Evolutionary conservation across 345 rosid species (phyloP), one percentile per base, ranked within the genome.

Genomic region (Stellera chamaejasme): DNA sequence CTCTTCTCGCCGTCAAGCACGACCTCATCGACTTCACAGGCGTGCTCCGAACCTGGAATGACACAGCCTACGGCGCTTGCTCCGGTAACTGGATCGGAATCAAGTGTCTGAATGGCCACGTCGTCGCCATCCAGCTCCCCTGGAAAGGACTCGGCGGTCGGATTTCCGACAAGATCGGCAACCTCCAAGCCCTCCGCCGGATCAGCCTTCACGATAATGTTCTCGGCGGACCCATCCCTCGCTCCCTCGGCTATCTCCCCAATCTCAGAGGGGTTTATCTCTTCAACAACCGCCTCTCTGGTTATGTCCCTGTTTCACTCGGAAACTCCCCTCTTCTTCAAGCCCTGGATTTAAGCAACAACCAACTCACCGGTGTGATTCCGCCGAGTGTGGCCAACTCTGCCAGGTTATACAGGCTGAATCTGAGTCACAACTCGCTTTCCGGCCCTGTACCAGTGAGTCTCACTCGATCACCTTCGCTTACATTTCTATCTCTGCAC

Each of bases 31-130:
- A 93, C 72, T 70, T 54, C 64, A 71, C 62, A 10, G 88, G 98
- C 45, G 68, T 71, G 14, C 75, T 91, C 42, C 77, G 73, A 26
- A 78, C 81, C 77, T 93, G 99, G 99, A 89, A 89, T 23, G 67
- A 58, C 47, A 77, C 77, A 55, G 82, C 82, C 13, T 36, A 56
- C 9, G 74, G 79, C 41, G 94, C 79, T 45, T 93, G 99, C 72
- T 78, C 96, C 0, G 96, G 97, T 12, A 66, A 79, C 26, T 93
- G 99, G 99, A 80, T 65, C 3, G 99, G 99, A 39, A 83, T 93
- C 77, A 89, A 80, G 77, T 93, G 99, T 59, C 81, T 74, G n/a
- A 62, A 78, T 8, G 99, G 99, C 27, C 86, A 83, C 58, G 85
- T 93, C 19, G 72, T 87, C 1, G 89, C 83, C 12, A 74, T 93